phyloP scores from a whole-genome alignment of 371 early-diverging fungal species.

The Mucor circinelloides region DNA sequence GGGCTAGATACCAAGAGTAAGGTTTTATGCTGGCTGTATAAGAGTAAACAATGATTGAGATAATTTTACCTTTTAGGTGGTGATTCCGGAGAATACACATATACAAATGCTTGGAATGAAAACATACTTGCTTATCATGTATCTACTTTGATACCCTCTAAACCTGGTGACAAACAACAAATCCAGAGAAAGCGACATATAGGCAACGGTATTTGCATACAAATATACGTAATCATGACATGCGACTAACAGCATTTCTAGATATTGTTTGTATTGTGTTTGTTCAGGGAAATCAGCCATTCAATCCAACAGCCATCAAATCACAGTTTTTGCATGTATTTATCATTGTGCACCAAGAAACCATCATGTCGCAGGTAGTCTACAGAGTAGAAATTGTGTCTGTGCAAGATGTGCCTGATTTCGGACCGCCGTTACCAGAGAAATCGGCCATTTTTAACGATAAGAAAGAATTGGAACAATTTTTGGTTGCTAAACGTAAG shows the following conservation, averaged over 20 bases:
- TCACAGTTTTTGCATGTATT: slow-evolving; percentile 81
- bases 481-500: slow-evolving; percentile 66
- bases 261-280: slow-evolving; percentile 80
- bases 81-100: slow-evolving; percentile 76
- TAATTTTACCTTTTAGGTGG: slow-evolving; percentile 47
- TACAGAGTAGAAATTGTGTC: slow-evolving; percentile 64
- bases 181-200: slow-evolving; percentile 86
- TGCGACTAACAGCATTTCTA: slow-evolving; percentile 14
- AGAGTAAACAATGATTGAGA: slow-evolving; percentile 30
- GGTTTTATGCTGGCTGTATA: slow-evolving; percentile 24
- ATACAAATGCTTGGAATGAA: slow-evolving; percentile 76
- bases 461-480: slow-evolving; percentile 51
- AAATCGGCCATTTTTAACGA: slow-evolving; percentile 59
- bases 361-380: slow-evolving; percentile 27
- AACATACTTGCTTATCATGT: slow-evolving; percentile 88
- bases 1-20: slow-evolving; percentile 83
- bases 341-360: slow-evolving; percentile 65
- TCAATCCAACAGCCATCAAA: slow-evolving; percentile 72
- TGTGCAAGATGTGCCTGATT: slow-evolving; percentile 66
- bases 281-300: slow-evolving; percentile 66
- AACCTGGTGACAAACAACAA: slow-evolving; percentile 75
- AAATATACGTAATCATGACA: background rate
- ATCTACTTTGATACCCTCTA: slow-evolving; percentile 77
- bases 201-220: slow-evolving; percentile 67
- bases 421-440: slow-evolving; percentile 69